Percentiles rank a stretch among this genome's conserved stretches.
These are phyloP conservation scores for Colletotrichum echinochloae DNA, from an alignment of 2,329 filamentous ascomycete species.

Conservation along the genomic window DNA sequence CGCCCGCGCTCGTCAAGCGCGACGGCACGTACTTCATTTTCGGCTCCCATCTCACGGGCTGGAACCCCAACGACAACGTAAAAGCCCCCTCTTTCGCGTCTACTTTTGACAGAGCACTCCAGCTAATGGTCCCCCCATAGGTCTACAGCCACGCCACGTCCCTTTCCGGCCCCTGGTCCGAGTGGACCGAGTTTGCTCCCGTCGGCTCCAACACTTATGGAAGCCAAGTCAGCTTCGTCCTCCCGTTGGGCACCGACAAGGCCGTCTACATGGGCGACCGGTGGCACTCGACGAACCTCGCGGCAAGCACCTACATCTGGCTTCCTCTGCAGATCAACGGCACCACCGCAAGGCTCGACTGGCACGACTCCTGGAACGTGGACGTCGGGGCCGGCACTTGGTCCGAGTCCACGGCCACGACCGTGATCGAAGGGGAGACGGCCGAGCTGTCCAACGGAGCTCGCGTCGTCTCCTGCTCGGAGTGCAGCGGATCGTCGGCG, in stretches of 20 bases:
- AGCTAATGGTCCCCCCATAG: slow-evolving; percentile 33
- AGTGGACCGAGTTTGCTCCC: slow-evolving; percentile 70
- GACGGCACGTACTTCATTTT: slow-evolving; percentile 74
- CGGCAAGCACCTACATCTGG: slow-evolving; percentile 73
- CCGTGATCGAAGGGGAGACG: slow-evolving; percentile 63
- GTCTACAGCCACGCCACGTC: slow-evolving; percentile 68
- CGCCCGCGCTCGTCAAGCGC: slow-evolving; percentile 72
- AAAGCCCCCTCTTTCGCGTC: slow-evolving; percentile 19
- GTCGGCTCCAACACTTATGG: slow-evolving; percentile 67
- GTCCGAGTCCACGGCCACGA: slow-evolving; percentile 58
- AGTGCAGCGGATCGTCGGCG: slow-evolving; percentile 61
- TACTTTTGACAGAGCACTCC: neutral
- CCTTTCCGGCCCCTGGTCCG: slow-evolving; percentile 70
- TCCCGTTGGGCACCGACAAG: slow-evolving; percentile 54
- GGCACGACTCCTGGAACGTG: slow-evolving; percentile 67
- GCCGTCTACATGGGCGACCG: slow-evolving; percentile 76
- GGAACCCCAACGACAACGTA: slow-evolving; percentile 73
- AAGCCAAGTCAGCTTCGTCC: slow-evolving; percentile 71
- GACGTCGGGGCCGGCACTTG: slow-evolving; percentile 58
- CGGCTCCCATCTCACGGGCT: slow-evolving; percentile 67
- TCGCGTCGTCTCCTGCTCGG: slow-evolving; percentile 58
- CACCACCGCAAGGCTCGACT: slow-evolving; percentile 62
- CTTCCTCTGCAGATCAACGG: slow-evolving; percentile 68
- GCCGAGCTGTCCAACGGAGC: slow-evolving; percentile 60
- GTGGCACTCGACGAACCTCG: slow-evolving; percentile 71